Conservation (phyloP, 495 filamentous ascomycete genomes). For the Peziza echinospora region DNA sequence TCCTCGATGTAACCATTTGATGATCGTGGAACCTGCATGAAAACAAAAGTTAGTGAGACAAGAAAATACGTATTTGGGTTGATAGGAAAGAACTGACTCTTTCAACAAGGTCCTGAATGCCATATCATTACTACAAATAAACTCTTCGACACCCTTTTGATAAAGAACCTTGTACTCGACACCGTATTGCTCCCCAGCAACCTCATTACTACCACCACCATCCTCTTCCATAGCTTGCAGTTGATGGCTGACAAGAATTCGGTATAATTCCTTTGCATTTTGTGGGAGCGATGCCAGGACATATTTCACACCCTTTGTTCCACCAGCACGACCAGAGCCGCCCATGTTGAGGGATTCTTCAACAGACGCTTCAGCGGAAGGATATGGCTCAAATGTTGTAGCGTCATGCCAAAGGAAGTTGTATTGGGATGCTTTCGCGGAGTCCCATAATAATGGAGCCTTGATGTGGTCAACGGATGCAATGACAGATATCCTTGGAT, state of each 20-base stretch:
- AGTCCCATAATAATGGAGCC: conserved; percentile 78
- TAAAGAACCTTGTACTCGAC: conserved; percentile 83
- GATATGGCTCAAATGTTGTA: conserved; percentile 65
- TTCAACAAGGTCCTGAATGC: conserved; percentile 82
- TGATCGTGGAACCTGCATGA: conserved; percentile 89
- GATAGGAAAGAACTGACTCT: conserved; percentile 34
- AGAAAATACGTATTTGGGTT: not conserved
- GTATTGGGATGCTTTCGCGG: conserved; percentile 49
- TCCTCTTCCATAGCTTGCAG: conserved; percentile 43
- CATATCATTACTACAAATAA: conserved; percentile 91
- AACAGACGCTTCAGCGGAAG: conserved; percentile 45
- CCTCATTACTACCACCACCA: conserved; percentile 7
- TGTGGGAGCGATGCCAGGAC: conserved; percentile 76
- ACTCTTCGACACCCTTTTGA: conserved; percentile 86
- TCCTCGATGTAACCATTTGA: conserved; percentile 76
- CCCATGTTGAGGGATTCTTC: conserved; percentile 80
- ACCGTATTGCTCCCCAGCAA: conserved; percentile 28
- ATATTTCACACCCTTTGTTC: conserved; percentile 78
- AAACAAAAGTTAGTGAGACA: not conserved
- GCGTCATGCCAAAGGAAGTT: conserved; percentile 83
- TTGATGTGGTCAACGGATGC: conserved; percentile 71
- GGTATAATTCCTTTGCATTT: conserved; percentile 72
- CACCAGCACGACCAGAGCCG: conserved; percentile 61
- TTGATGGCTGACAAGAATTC: conserved; percentile 63
- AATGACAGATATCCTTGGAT: conserved; percentile 50